Conservation (phyloP, 2,329 filamentous ascomycete species). For the Cercospora sp. region DNA sequence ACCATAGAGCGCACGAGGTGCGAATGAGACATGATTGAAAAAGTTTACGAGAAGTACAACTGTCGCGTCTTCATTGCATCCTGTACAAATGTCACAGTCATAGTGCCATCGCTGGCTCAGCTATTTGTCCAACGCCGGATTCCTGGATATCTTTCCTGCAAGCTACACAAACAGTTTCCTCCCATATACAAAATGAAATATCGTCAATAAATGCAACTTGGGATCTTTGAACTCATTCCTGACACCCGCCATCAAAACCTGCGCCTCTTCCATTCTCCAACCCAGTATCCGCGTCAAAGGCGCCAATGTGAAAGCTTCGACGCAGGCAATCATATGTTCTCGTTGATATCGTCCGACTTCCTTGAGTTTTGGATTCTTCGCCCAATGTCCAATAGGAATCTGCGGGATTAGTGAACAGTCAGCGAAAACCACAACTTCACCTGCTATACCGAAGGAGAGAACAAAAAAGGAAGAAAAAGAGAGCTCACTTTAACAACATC, state of each 20-base stretch:
- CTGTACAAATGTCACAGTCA: neutral
- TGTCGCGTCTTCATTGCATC: neutral
- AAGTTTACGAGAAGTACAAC: no score
- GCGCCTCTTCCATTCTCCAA: conserved; percentile 35
- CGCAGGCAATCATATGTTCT: conserved; percentile 24
- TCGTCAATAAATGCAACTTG: conserved; percentile 21
- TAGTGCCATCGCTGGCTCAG: neutral
- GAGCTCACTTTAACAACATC: conserved; percentile 17
- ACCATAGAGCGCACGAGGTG: conserved; percentile 7
- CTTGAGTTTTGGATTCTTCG: conserved; percentile 25
- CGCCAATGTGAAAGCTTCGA: conserved; percentile 41
- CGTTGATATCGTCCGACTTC: conserved; percentile 23
- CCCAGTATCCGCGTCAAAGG: conserved; percentile 43
- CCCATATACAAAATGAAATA: conserved; percentile 21
- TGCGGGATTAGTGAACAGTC: neutral
- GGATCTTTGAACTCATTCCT: conserved; percentile 21
- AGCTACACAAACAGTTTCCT: conserved; percentile 4
- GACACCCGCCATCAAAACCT: conserved; percentile 23
- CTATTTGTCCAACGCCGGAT: neutral
- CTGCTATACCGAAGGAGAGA: no score
- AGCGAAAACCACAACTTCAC: neutral
- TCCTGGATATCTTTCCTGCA: neutral
- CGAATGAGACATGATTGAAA: conserved; percentile 7
- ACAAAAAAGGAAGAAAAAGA: neutral
- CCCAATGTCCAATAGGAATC: conserved; percentile 26